Evolutionary conservation across 2,329 filamentous ascomycete genomes (phyloP), one percentile per base, ranked within the genome.

Genomic region (Colletotrichum sp.): DNA sequence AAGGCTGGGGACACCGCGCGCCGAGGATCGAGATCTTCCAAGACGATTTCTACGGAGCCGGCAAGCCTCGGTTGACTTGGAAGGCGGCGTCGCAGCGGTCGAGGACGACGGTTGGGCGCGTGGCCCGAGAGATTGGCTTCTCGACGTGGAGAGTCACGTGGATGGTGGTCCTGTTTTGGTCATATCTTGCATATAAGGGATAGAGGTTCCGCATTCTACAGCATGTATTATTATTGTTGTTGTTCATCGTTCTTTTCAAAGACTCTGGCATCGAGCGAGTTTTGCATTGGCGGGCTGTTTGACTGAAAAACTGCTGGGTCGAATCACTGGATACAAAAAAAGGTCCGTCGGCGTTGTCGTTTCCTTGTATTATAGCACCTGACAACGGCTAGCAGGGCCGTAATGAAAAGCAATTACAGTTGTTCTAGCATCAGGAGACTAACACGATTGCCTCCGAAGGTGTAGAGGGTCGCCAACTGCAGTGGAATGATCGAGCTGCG

Each of bases 141-240:
- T 92, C 90, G 58, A 78, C 92, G 21, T 91, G 90, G 84, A 86
- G 89, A 62, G 91, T 95, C 5, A 87, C 86, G 8, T 90, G 89
- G 87, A 89, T 94, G 81, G 91, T 90, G 24, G 81, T 92, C 58
- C 76, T 85, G 16, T 91, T 92, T 81, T 97, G 94, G 87, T 86
- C 86, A 34, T 94, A 91, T 84, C 83, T 96, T 77, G 86, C 92
- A 70, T 91, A 89, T 84, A 87, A 87, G 79, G 92, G 92, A 76
- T 94, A 80, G 82, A 31, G 18, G 61, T 65, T 21, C 15, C 29
- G 11, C 29, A 16, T 21, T 51, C n/a, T 34, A 11, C 6, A 69
- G 43, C 59, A 27, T 74, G 64, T 65, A 73, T 65, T 68, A 65
- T 65, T 36, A 74, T 47, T 34, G 67, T 65, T 36, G 72, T 47